phyloP scores from a whole-genome alignment of 495 filamentous ascomycete genomes.

The Chaetomium tenue region DNA sequence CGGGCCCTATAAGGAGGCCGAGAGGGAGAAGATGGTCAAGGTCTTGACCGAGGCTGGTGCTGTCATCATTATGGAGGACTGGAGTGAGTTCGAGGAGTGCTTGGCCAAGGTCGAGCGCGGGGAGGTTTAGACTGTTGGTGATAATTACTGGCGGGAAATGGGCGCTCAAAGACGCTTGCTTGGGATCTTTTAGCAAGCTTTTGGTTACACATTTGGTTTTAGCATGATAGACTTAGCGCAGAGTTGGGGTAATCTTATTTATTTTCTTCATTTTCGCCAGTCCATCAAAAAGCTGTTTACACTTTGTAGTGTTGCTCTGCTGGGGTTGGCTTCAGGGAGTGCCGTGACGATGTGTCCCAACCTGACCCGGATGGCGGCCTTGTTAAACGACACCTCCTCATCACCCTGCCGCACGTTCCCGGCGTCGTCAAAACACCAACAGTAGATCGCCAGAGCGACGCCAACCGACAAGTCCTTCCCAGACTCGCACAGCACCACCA shows the following conservation, averaged over 20 bases:
- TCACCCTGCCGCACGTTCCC: conserved; percentile 31
- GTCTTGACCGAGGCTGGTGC: conserved; percentile 67
- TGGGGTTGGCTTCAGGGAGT: conserved; percentile 73
- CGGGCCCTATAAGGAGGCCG: conserved; percentile 71
- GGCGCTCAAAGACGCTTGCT: neutral
- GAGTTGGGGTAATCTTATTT: neutral
- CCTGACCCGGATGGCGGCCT: conserved; percentile 70
- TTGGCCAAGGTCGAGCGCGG: conserved; percentile 63
- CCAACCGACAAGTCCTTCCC: conserved; percentile 47
- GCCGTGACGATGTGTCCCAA: conserved; percentile 75
- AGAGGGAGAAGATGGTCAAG: conserved; percentile 70
- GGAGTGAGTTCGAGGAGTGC: conserved; percentile 73
- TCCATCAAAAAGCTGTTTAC: conserved; percentile 86
- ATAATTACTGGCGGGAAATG: neutral
- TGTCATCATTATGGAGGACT: conserved; percentile 77
- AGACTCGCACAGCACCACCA: conserved; percentile 43
- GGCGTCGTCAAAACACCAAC: conserved; percentile 41
- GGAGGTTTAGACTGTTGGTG: conserved; percentile 22
- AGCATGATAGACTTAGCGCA: conserved; percentile 17
- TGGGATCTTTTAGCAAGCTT: too few relatives aligned
- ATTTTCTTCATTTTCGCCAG: conserved; percentile 34
- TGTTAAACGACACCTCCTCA: conserved; percentile 53
- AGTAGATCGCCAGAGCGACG: conserved; percentile 50
- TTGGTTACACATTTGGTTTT: conserved; percentile 2
- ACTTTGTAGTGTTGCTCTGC: conserved; percentile 75